Evolutionary conservation across 805 yeast species (phyloP), one percentile per base, ranked within the genome.

Genomic region (Schizosaccharomyces octosporus): DNA sequence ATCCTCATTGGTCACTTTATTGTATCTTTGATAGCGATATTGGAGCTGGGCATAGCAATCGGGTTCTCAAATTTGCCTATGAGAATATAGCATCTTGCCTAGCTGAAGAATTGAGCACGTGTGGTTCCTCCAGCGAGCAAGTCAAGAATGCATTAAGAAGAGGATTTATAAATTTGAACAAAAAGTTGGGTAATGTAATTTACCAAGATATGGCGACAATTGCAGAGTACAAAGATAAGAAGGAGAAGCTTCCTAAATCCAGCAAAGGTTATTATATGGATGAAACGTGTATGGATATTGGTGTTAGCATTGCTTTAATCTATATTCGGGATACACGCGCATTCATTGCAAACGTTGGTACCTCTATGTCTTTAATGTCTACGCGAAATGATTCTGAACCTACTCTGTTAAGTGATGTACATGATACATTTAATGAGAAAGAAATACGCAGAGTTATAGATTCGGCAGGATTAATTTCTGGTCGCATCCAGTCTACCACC

Each of bases 301-400:
- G 98, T 13, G 84, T 95, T 55, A 81, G 95, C 64, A 85, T 87
- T 0, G 83, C 96, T 0, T 81, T 87, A 13, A 75, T 87, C 15
- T 93, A 87, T 69, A 77, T 90, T 66, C 81, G 80, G 63, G 94
- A 83, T 21, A 79, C 79, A 61, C 77, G 75, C 62, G 69, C 88
- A 27, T 87, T 83, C 70, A 78, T 88, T 29, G 96, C 96, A 1
- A 89, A 89, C 65, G 79, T 87, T 62, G 99, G 99, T 67, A 97
- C 93, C 67, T 81, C 87, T 1, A 84, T 83, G 77, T 89, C 87
- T 0, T 75, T 93, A 60, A 70, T 90, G 60, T 82, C 95, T 6
- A 79, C 84, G 63, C 24, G 55, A 48, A 79, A 81, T 51, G 87
- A 85, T 70, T 96, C 97, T 39, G 90, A 87, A 59, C 84, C 80